phyloP scores from a whole-genome alignment of 2,329 filamentous ascomycete species.

The Hymenoscyphus linearis region DNA sequence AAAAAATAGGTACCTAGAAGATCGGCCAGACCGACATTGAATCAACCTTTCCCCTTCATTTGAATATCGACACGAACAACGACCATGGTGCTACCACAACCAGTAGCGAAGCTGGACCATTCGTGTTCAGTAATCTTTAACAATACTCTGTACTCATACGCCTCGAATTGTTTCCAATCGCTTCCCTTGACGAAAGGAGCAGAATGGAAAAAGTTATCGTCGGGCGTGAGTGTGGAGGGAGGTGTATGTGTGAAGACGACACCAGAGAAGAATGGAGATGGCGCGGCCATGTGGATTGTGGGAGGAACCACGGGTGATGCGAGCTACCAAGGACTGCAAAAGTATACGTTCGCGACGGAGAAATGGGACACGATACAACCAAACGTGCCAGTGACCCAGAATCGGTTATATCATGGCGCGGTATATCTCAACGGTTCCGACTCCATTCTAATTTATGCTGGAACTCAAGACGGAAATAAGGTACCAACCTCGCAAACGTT shows the following conservation, averaged over 20 bases:
- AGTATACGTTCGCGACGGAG: conserved; percentile 51
- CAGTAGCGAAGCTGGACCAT: conserved; percentile 63
- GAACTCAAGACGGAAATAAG: conserved; percentile 55
- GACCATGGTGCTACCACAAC: conserved; percentile 52
- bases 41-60: conserved; percentile 8
- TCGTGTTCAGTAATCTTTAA: conserved; percentile 78
- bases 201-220: conserved; percentile 62
- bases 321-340: conserved; percentile 70
- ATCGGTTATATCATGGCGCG: conserved; percentile 70
- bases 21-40: conserved; percentile 14
- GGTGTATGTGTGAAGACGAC: conserved; percentile 71
- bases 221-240: conserved; percentile 66
- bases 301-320: conserved; percentile 57
- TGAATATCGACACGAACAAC: conserved; percentile 11
- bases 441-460: conserved; percentile 75
- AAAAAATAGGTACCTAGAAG: conserved; percentile 11
- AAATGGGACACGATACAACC: conserved; percentile 54
- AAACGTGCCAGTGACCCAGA: conserved; percentile 38
- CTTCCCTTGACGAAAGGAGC: conserved; percentile 63
- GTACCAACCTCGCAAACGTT: conserved; percentile 69
- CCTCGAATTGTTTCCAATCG: conserved; percentile 68
- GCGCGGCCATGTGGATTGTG: conserved; percentile 70
- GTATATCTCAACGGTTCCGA: conserved; percentile 66
- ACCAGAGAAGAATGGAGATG: conserved; percentile 48
- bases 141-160: conserved; percentile 81